Conservation (phyloP, 805 yeast genomes). For the Candida boleticola region DNA sequence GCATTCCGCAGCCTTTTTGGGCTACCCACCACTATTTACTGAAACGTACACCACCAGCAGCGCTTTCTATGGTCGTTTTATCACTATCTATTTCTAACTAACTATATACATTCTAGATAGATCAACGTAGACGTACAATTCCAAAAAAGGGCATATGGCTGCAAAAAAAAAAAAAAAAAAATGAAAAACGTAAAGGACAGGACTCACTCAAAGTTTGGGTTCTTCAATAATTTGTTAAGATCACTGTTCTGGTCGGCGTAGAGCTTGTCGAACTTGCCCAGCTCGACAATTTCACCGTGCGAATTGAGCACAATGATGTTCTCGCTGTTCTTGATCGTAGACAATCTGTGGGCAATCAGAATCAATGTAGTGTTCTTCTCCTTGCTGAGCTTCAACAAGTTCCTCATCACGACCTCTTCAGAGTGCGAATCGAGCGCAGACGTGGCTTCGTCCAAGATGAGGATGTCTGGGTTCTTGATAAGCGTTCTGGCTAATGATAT, state of each 20-base stretch:
- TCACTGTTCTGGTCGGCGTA: slow-evolving; percentile 27
- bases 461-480: slow-evolving; percentile 71
- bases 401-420: slow-evolving; percentile 79
- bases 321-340: slow-evolving; percentile 82
- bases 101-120: no score
- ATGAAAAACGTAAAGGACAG: no score
- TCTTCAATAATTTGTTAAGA: slow-evolving; percentile 35
- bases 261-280: slow-evolving; percentile 40
- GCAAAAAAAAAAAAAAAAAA: no score
- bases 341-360: slow-evolving; percentile 87
- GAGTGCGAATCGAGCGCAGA: slow-evolving; percentile 89
- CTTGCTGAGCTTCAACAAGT: slow-evolving; percentile 53
- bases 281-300: slow-evolving; percentile 62
- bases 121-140: no score
- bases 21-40: no score
- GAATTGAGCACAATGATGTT: slow-evolving; percentile 67
- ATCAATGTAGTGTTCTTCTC: slow-evolving; percentile 67
- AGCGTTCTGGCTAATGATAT: slow-evolving; percentile 89
- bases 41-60: no score
- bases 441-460: slow-evolving; percentile 91
- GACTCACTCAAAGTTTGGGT: slow-evolving; percentile 14
- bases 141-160: no score
- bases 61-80: no score
- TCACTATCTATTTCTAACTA: no score
- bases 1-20: no score